Percentiles rank a stretch among this genome's conserved stretches.
These are phyloP conservation scores for Apiosordaria backusii DNA, from an alignment of 495 filamentous ascomycete genomes.

Conservation along the genomic window DNA sequence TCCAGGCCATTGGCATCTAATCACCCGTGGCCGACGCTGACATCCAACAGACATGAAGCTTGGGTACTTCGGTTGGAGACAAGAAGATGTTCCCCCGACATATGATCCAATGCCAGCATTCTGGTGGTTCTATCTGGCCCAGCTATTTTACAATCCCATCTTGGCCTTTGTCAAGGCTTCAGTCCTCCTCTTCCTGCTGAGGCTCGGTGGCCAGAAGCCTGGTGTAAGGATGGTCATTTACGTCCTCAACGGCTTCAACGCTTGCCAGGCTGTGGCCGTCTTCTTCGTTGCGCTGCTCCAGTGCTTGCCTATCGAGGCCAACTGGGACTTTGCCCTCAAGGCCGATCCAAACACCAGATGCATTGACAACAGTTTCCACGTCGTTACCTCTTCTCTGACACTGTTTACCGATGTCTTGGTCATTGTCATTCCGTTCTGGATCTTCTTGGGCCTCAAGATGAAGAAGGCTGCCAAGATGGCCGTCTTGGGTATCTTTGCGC, in stretches of 20 bases:
- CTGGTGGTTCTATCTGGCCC: conserved; percentile 46
- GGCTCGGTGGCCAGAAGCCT: conserved; percentile 38
- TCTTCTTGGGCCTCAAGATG: conserved; percentile 45
- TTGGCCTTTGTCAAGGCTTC: conserved; percentile 53
- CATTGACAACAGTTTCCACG: conserved; percentile 40
- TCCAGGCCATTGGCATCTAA: background rate
- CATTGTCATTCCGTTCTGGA: conserved; percentile 43
- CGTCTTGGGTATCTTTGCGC: conserved; percentile 42
- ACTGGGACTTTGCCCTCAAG: conserved; percentile 35
- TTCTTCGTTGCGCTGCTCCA: conserved; percentile 55
- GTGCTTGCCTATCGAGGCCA: conserved; percentile 43
- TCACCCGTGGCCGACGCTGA: background rate
- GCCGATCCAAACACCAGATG: conserved; percentile 39
- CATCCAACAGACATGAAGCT: conserved; percentile 14
- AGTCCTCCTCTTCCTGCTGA: conserved; percentile 54
- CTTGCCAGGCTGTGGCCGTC: conserved; percentile 45
- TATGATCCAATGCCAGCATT: conserved; percentile 27
- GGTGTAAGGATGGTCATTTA: conserved; percentile 38
- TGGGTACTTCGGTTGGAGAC: conserved; percentile 45
- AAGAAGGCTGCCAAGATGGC: conserved; percentile 39
- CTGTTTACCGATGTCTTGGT: conserved; percentile 46
- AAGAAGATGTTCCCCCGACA: conserved; percentile 39
- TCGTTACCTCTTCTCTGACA: conserved; percentile 41
- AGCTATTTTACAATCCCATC: conserved; percentile 57
- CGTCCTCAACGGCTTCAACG: conserved; percentile 45